These are phyloP conservation scores for Amaranthus cruentus DNA, from an alignment of 148 eudicot genomes.

Conservation along the genomic window DNA sequence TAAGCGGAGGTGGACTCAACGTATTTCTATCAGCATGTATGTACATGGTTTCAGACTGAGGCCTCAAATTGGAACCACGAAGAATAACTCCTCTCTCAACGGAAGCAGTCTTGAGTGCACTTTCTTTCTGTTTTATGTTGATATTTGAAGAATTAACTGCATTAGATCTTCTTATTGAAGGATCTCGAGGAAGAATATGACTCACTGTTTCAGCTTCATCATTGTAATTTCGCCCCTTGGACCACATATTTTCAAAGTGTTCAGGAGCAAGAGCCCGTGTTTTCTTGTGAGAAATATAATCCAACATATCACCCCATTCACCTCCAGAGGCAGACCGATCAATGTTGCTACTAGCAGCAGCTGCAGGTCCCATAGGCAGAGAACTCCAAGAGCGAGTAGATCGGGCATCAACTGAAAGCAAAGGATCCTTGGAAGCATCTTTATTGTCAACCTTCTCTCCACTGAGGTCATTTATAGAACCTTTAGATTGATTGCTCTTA, in stretches of 20 bases:
- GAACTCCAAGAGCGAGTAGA: constrained; percentile 75
- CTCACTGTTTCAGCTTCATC: constrained; percentile 34
- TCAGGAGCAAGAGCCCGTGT: constrained; percentile 88
- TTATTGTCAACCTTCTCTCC: constrained; percentile 32
- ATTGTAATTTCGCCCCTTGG: constrained; percentile 75
- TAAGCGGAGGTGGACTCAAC: constrained; percentile 23
- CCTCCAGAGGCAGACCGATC: constrained; percentile 59
- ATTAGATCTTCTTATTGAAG: constrained; percentile 28
- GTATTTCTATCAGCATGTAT: constrained; percentile 24
- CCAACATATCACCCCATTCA: constrained; percentile 77
- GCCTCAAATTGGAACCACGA: constrained; percentile 27
- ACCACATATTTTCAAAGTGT: constrained; percentile 93
- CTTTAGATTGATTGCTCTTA: constrained; percentile 43
- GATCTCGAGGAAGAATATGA: constrained; percentile 28
- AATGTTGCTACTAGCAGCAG: constrained; percentile 34
- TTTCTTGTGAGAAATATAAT: constrained; percentile 60
- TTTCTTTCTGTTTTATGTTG: constrained; percentile 34
- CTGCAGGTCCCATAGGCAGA: constrained; percentile 40
- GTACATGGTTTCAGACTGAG: constrained; percentile 24
- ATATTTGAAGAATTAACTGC: constrained; percentile 28
- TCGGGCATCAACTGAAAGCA: constrained; percentile 70
- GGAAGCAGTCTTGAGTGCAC: constrained; percentile 23
- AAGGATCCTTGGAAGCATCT: constrained; percentile 66
- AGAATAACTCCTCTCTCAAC: constrained; percentile 22
- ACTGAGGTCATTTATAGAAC: constrained; percentile 28